Evolutionary conservation across 306 rosid species (phyloP).

Genomic region (Casuarina glauca): DNA sequence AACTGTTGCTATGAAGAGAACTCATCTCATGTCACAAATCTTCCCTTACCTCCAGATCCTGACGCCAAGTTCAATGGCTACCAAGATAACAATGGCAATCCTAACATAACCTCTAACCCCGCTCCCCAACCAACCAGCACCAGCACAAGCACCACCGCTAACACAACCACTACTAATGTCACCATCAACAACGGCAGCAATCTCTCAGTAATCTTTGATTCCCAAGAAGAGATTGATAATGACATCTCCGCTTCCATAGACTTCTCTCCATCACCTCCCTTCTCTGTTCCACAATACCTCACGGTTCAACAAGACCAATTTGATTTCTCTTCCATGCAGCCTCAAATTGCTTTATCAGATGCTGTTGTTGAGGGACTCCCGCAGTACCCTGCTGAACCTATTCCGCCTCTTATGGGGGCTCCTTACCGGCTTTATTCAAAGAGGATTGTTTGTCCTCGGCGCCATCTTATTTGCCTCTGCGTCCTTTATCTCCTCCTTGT

Average conservation of each 20-base stretch:
- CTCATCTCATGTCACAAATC: slow-evolving; percentile 52
- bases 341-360: slow-evolving; percentile 43
- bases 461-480: slow-evolving; percentile 66
- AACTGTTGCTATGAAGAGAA: slow-evolving; percentile 74
- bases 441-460: slow-evolving; percentile 84
- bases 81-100: slow-evolving; percentile 41
- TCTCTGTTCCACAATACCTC: slow-evolving; percentile 48
- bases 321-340: slow-evolving; percentile 54
- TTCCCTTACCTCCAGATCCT: slow-evolving; percentile 47
- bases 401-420: slow-evolving; percentile 49
- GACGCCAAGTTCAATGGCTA: slow-evolving; percentile 41
- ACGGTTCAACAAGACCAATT: slow-evolving; percentile 53
- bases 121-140: slow-evolving; percentile 14
- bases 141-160: not conserved
- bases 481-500: slow-evolving; percentile 66
- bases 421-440: slow-evolving; percentile 54
- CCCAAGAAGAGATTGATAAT: slow-evolving; percentile 81
- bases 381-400: slow-evolving; percentile 42
- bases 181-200: slow-evolving; percentile 38
- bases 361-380: slow-evolving; percentile 63
- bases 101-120: slow-evolving; percentile 33
- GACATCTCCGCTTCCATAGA: slow-evolving; percentile 90
- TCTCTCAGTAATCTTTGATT: slow-evolving; percentile 62
- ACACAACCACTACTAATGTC: slow-evolving; percentile 23
- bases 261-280: slow-evolving; percentile 69